Evolutionary conservation across 2,329 filamentous ascomycete species (phyloP).

Genomic region (Arthrobotrys sphaeroides): DNA sequence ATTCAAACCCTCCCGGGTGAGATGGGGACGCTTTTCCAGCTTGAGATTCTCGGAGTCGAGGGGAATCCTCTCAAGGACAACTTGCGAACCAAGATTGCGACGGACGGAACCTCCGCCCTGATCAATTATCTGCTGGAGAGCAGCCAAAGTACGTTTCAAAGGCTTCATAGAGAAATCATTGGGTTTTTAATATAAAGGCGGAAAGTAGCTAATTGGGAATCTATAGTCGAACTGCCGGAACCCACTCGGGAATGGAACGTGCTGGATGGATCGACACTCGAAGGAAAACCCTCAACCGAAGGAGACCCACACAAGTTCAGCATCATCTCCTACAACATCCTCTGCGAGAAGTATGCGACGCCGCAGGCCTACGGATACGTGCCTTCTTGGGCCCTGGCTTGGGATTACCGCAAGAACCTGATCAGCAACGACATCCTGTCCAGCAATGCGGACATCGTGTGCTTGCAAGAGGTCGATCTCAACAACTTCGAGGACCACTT

Average conservation of each 20-base stretch:
- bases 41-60: constrained; percentile 90
- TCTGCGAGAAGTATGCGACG: constrained; percentile 93
- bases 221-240: constrained; percentile 80
- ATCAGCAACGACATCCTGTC: constrained; percentile 84
- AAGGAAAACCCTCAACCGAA: constrained; percentile 45
- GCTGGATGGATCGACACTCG: constrained; percentile 68
- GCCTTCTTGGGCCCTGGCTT: constrained; percentile 79
- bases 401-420: constrained; percentile 84
- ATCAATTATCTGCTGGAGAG: constrained; percentile 84
- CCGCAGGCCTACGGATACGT: constrained; percentile 88
- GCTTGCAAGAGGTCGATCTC: constrained; percentile 90
- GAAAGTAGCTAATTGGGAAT: constrained; percentile 47
- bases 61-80: constrained; percentile 84
- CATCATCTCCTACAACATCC: constrained; percentile 91
- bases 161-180: too few relatives aligned
- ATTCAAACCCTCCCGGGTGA: constrained; percentile 84
- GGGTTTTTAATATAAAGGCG: too few relatives aligned
- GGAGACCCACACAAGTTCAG: constrained; percentile 72
- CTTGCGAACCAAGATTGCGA: constrained; percentile 82
- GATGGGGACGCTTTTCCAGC: constrained; percentile 84
- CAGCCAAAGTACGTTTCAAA: constrained; percentile 79
- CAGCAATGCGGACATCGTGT: constrained; percentile 86
- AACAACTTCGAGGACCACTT: constrained; percentile 93
- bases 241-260: constrained; percentile 78
- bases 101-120: constrained; percentile 85